Conservation (phyloP, 345 rosid genomes). For the Eucalyptus pumila region DNA sequence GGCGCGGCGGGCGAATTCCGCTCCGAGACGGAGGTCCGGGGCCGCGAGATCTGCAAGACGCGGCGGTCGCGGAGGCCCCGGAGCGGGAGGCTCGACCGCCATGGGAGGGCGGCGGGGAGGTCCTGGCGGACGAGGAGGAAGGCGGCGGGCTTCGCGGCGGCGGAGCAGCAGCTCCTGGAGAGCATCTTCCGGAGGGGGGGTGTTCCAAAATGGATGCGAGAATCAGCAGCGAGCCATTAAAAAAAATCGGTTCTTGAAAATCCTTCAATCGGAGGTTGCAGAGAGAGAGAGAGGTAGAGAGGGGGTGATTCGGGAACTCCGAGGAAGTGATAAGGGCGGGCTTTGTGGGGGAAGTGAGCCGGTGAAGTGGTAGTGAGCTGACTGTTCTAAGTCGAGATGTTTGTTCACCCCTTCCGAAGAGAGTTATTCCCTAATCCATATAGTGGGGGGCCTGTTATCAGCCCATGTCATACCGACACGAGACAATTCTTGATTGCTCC, state of each 20-base stretch:
- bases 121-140: not conserved
- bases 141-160: not conserved
- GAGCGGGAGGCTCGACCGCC: not conserved
- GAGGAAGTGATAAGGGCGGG: not conserved
- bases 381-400: not conserved
- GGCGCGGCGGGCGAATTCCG: not conserved
- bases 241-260: not conserved
- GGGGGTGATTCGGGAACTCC: not conserved
- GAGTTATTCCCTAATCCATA: accelerated
- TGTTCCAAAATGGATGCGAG: not conserved
- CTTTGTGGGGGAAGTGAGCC: not conserved
- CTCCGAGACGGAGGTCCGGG: not conserved
- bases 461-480: not conserved
- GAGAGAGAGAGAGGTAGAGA: not conserved
- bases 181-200: not conserved
- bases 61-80: not conserved
- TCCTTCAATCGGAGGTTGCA: not conserved
- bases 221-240: not conserved
- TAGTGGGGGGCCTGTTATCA: not conserved
- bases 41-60: not conserved
- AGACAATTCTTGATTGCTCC: not conserved
- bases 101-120: not conserved
- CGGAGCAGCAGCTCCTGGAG: not conserved
- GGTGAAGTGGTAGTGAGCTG: not conserved
- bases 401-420: no score